Evolutionary conservation across 208 protist species (phyloP).

Genomic region (Herpetomonas samuelpessoai): DNA sequence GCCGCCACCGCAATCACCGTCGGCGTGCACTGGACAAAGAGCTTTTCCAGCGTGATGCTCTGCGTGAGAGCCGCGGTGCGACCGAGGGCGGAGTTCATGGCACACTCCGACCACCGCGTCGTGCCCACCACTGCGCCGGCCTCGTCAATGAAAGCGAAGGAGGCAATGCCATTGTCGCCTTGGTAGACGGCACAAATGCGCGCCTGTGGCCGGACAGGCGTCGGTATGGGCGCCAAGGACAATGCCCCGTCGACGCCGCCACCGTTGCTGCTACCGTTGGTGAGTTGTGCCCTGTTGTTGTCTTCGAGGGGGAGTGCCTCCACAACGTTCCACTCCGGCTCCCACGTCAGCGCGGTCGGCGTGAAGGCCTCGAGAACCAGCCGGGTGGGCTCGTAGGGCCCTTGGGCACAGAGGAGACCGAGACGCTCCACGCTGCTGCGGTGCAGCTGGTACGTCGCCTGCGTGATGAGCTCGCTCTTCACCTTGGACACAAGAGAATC

Average conservation of each 20-base stretch:
- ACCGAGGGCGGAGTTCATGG: conserved; percentile 48
- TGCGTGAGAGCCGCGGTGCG: conserved; percentile 45
- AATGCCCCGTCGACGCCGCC: not conserved
- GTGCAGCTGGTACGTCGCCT: conserved; percentile 45
- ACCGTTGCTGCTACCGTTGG: not conserved
- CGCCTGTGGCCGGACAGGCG: not conserved
- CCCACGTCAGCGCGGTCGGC: conserved; percentile 51
- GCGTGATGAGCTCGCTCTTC: conserved; percentile 49
- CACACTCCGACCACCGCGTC: conserved; percentile 71
- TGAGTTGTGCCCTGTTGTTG: conserved; percentile 1
- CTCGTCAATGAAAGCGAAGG: conserved; percentile 79
- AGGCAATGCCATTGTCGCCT: conserved; percentile 59
- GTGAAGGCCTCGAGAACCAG: conserved; percentile 56
- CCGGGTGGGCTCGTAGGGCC: conserved; percentile 63
- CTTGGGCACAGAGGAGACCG: conserved; percentile 50
- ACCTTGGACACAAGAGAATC: conserved; percentile 59
- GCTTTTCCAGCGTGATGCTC: conserved; percentile 52
- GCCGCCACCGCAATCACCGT: conserved; percentile 74
- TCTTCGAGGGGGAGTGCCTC: conserved; percentile 55
- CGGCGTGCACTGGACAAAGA: conserved; percentile 58
- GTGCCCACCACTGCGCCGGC: conserved; percentile 54
- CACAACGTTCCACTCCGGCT: conserved; percentile 82
- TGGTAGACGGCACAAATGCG: conserved; percentile 81
- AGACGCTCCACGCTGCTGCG: conserved; percentile 43
- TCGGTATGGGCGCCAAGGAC: not conserved